These are phyloP conservation scores for Hypomontagnella submonticulosa DNA, from an alignment of 495 filamentous ascomycete genomes.

Conservation along the genomic window DNA sequence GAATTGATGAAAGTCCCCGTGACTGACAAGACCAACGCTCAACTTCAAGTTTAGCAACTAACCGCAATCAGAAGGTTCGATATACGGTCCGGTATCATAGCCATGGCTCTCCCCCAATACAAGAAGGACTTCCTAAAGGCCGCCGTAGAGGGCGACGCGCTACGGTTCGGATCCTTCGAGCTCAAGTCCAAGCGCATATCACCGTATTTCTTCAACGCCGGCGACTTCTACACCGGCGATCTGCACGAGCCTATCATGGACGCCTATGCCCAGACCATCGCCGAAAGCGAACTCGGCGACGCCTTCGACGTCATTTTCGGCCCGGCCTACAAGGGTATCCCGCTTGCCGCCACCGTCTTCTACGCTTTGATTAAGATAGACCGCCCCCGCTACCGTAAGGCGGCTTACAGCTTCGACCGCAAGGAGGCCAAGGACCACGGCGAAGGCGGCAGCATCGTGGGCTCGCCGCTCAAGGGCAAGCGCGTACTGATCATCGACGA, in stretches of 20 bases:
- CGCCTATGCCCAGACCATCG: constrained; percentile 83
- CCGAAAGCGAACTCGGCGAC: constrained; percentile 52
- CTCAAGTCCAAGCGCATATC: constrained; percentile 93
- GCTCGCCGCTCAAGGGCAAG: constrained; percentile 84
- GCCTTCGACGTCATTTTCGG: constrained; percentile 80
- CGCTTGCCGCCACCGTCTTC: constrained; percentile 77
- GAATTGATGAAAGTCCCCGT: no score
- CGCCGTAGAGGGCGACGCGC: constrained; percentile 76
- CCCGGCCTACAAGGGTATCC: constrained; percentile 96
- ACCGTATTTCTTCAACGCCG: constrained; percentile 99
- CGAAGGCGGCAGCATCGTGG: constrained; percentile 91
- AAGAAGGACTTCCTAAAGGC: constrained; percentile 76
- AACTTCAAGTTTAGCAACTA: no score
- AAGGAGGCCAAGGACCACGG: constrained; percentile 96
- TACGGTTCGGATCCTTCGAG: constrained; percentile 88
- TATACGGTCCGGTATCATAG: neutral
- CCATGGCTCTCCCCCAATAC: constrained; percentile 66
- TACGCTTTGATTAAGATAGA: constrained; percentile 75
- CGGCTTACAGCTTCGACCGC: constrained; percentile 89
- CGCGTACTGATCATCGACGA: constrained; percentile 91
- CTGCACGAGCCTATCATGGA: constrained; percentile 77
- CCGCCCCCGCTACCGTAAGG: constrained; percentile 60
- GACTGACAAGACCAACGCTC: no score
- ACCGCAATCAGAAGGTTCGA: no score
- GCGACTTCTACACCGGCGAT: constrained; percentile 80